Conservation (phyloP, 768 basidiomycete species). For the Royoungia palumana region DNA sequence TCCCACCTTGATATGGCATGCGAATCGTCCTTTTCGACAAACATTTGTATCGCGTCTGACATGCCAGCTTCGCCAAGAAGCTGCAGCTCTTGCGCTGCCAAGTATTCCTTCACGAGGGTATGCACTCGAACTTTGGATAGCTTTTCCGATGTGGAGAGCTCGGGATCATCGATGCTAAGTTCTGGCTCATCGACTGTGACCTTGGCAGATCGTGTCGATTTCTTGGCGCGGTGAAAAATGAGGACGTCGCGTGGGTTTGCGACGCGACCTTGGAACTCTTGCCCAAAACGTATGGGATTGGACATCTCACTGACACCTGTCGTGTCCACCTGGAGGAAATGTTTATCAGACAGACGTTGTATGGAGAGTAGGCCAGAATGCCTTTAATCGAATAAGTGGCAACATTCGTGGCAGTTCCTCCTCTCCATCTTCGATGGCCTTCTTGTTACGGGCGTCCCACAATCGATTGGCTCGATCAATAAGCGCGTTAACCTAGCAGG, state of each 20-base stretch:
- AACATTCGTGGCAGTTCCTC: conserved; percentile 67
- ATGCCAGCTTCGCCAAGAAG: conserved; percentile 86
- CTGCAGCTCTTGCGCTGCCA: conserved; percentile 90
- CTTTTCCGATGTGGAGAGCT: conserved; percentile 64
- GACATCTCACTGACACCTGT: conserved; percentile 88
- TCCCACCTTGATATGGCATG: conserved; percentile 87
- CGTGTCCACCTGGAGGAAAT: conserved; percentile 69
- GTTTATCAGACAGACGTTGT: not conserved
- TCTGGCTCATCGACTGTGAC: conserved; percentile 76
- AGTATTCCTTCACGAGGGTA: conserved; percentile 87
- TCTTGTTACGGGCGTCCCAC: conserved; percentile 26
- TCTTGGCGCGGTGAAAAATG: conserved; percentile 83
- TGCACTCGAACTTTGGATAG: conserved; percentile 79
- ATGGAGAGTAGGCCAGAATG: conserved; percentile 20
- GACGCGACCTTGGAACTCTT: conserved; percentile 85
- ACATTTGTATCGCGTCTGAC: conserved; percentile 91
- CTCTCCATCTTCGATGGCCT: conserved; percentile 58
- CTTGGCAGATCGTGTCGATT: conserved; percentile 42
- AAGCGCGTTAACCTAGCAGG: conserved; percentile 64
- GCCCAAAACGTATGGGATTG: conserved; percentile 95
- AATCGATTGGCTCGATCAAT: conserved; percentile 68
- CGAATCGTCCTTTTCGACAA: conserved; percentile 96
- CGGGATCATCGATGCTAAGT: conserved; percentile 75
- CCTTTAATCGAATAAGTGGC: conserved; percentile 84
- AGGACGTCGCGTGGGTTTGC: conserved; percentile 95